Conservation (phyloP, 2,329 filamentous ascomycete genomes). For the Aspergillus viridinutans region DNA sequence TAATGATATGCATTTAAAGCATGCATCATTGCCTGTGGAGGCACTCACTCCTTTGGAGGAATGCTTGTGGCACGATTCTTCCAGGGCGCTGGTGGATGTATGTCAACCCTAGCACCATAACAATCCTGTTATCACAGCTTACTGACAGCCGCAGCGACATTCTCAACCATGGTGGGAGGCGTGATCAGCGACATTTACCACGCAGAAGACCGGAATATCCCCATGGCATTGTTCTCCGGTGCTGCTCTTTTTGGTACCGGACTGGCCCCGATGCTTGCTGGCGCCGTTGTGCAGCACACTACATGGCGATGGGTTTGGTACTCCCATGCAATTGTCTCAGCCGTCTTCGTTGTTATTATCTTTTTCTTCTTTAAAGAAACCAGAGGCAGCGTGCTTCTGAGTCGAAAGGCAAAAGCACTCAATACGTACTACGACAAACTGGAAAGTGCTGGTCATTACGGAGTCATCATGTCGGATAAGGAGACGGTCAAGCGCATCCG, state of each 20-base stretch:
- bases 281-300: constrained; percentile 63
- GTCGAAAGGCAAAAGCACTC: constrained; percentile 65
- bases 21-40: constrained; percentile 68
- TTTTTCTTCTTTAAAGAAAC: constrained; percentile 75
- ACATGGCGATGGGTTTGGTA: constrained; percentile 88
- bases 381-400: constrained; percentile 72
- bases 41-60: constrained; percentile 64
- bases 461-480: constrained; percentile 46
- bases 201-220: constrained; percentile 73
- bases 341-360: constrained; percentile 60
- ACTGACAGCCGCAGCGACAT: constrained; percentile 44
- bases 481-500: constrained; percentile 55
- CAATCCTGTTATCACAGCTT: background rate
- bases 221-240: constrained; percentile 86
- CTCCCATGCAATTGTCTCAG: constrained; percentile 70
- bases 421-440: constrained; percentile 76
- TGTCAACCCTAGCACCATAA: constrained; percentile 29
- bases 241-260: constrained; percentile 75
- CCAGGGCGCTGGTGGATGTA: constrained; percentile 70
- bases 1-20: constrained; percentile 23
- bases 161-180: constrained; percentile 88
- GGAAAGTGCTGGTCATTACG: constrained; percentile 60
- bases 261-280: constrained; percentile 67
- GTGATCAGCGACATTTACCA: constrained; percentile 84
- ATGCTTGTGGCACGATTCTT: constrained; percentile 75